Evolutionary conservation across 1,139 yeast genomes (phyloP).

Genomic region (Suhomyces wounanorum): DNA sequence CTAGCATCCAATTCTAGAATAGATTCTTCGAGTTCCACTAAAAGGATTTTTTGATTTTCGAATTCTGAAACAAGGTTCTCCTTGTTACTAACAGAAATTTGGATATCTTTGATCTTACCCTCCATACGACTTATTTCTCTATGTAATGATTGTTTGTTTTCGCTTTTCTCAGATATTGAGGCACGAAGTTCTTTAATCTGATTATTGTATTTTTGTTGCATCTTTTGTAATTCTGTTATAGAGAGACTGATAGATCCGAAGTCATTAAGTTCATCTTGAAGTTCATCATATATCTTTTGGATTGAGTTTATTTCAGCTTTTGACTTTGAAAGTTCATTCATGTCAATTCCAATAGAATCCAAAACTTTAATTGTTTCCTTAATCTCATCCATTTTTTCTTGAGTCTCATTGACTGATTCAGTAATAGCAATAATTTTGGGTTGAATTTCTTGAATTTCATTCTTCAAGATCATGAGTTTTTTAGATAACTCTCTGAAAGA

Average conservation of each 20-base stretch:
- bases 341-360: constrained; percentile 26
- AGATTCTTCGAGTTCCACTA: constrained; percentile 5
- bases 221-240: constrained; percentile 54
- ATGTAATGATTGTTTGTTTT: constrained; percentile 51
- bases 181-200: constrained; percentile 50
- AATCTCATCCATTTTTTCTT: constrained; percentile 14
- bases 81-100: constrained; percentile 54
- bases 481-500: constrained; percentile 26
- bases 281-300: constrained; percentile 35
- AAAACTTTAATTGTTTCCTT: constrained; percentile 15
- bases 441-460: constrained; percentile 13
- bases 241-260: constrained; percentile 33
- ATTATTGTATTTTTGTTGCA: constrained; percentile 44
- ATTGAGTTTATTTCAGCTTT: constrained; percentile 36
- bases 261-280: constrained; percentile 41
- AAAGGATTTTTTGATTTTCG: constrained; percentile 21
- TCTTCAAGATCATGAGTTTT: constrained; percentile 14
- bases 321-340: constrained; percentile 40
- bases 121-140: constrained; percentile 54
- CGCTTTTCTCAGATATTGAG: constrained; percentile 44
- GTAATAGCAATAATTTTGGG: neutral
- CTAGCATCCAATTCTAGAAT: neutral
- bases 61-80: constrained; percentile 52
- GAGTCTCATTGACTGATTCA: constrained; percentile 15
- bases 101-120: constrained; percentile 56